A percentile compares a stretch with the other conserved stretches of the same genome.
These are phyloP conservation scores for Oryza brachyantha DNA, from an alignment of 176 grass and related monocot species.

Conservation along the genomic window DNA sequence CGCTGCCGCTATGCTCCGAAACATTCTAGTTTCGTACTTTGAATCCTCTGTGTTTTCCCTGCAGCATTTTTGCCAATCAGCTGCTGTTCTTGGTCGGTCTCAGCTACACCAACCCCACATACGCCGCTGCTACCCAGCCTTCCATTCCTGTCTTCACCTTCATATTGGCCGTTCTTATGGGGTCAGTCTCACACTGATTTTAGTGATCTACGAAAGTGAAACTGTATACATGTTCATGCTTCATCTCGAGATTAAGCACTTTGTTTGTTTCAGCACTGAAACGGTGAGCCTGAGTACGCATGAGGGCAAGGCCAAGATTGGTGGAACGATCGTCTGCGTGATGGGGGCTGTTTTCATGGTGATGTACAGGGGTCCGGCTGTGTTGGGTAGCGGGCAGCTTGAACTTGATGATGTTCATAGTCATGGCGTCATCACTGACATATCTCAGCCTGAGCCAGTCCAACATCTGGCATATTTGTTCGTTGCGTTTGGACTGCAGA, in stretches of 20 bases:
- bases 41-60: constrained; percentile 11
- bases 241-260: neutral
- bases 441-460: constrained; percentile 59
- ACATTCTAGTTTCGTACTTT: constrained; percentile 9
- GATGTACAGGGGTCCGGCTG: constrained; percentile 65
- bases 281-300: constrained; percentile 52
- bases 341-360: constrained; percentile 82
- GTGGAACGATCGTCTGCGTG: constrained; percentile 75
- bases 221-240: neutral
- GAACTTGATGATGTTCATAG: constrained; percentile 37
- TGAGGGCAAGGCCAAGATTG: constrained; percentile 63
- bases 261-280: constrained; percentile 59
- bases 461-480: constrained; percentile 37
- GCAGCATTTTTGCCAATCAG: constrained; percentile 89
- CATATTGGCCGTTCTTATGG: constrained; percentile 61
- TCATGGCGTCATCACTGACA: constrained; percentile 45
- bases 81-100: constrained; percentile 84
- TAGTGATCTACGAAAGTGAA: neutral
- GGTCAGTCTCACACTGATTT: constrained; percentile 38
- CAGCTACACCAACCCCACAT: constrained; percentile 89
- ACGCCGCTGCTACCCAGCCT: constrained; percentile 82
- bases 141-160: constrained; percentile 92
- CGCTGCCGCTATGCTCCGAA: neutral
- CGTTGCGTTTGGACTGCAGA: constrained; percentile 51
- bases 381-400: constrained; percentile 49